Evolutionary conservation across 1,284 basidiomycete genomes (phyloP), one percentile per base, ranked within the genome.

Genomic region (Ganoderma multipileum): DNA sequence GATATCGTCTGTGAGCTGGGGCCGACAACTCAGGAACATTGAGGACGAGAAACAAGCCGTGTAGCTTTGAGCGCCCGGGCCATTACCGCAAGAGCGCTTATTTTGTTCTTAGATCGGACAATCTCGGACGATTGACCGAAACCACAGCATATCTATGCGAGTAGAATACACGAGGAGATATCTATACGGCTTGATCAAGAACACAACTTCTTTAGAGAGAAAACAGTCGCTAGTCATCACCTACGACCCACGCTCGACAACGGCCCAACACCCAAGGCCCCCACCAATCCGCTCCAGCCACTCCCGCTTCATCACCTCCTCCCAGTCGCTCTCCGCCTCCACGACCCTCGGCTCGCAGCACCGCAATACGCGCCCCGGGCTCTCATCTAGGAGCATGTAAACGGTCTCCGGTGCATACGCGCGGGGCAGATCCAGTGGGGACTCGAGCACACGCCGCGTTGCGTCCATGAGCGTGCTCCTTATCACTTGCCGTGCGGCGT

Each of bases 211-310:
- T 18, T 42, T 4, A 39, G 44, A 44, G 4, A 7, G 20, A n/a
- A 50, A 50, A 11, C 47, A 26, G 3, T 12, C 9, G 23, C 23
- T 26, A 23, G 23, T 14, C 23, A 50, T 26, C 47, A 23, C 7
- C 36, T 38, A 39, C n/a, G 33, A 12, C 36, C 30, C 11, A 11
- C 16, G n/a, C n/a, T 23, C 36, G 36, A 58, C 36, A 36, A 20
- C 33, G 3, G n/a, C n/a, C 57, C 36, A 58, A 38, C 30, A 38
- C 5, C 57, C 57, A 23, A 38, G 33, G 33, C 30, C 36, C n/a
- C 57, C 57, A 5, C 57, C 57, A 39, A 38, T 23, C 18, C 57
- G 57, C 36, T 58, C 57, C 57, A 39, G n/a, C 57, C 57, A 58
- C 36, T 58, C 36, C n/a, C 57, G 36, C 57, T 23, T 58, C 57